These are phyloP conservation scores for Fonsecaea monophora DNA, from an alignment of 2,329 filamentous ascomycete genomes.

Conservation along the genomic window DNA sequence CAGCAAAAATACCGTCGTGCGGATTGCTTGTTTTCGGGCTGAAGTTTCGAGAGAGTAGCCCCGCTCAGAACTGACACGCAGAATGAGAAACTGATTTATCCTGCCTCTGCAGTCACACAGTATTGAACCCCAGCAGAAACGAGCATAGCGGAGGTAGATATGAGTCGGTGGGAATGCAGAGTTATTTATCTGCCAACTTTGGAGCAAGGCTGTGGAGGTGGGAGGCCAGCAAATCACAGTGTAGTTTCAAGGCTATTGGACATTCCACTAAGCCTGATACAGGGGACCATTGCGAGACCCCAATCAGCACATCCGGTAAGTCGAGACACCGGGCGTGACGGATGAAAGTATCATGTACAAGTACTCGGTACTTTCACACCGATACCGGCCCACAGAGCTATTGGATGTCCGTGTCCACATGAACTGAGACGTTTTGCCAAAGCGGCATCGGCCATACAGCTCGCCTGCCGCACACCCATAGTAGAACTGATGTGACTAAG, in stretches of 20 bases:
- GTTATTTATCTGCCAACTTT: neutral
- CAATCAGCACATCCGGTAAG: neutral
- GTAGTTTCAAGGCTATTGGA: neutral
- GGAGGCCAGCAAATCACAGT: slow-evolving; percentile 3
- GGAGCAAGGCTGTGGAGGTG: neutral
- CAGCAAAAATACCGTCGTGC: neutral
- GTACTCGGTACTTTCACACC: too few relatives aligned
- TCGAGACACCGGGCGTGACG: neutral
- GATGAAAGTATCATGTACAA: neutral
- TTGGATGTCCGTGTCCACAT: neutral
- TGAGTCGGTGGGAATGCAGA: neutral
- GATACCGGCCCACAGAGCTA: too few relatives aligned
- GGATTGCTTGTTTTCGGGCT: neutral
- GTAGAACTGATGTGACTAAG: slow-evolving; percentile 15
- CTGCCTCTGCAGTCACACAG: neutral
- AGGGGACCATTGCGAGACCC: slow-evolving; percentile 23
- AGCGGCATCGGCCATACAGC: slow-evolving; percentile 19
- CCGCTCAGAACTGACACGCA: neutral
- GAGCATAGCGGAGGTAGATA: neutral
- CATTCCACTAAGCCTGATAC: slow-evolving; percentile 14
- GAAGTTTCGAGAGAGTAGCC: neutral
- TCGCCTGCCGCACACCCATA: slow-evolving; percentile 21
- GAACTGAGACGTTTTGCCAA: neutral
- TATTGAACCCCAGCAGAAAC: neutral
- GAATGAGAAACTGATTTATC: neutral